Percentiles rank a stretch among this genome's conserved stretches.
These are phyloP conservation scores for Grosmannia serpens DNA, from an alignment of 2,329 filamentous ascomycete genomes.

Conservation along the genomic window DNA sequence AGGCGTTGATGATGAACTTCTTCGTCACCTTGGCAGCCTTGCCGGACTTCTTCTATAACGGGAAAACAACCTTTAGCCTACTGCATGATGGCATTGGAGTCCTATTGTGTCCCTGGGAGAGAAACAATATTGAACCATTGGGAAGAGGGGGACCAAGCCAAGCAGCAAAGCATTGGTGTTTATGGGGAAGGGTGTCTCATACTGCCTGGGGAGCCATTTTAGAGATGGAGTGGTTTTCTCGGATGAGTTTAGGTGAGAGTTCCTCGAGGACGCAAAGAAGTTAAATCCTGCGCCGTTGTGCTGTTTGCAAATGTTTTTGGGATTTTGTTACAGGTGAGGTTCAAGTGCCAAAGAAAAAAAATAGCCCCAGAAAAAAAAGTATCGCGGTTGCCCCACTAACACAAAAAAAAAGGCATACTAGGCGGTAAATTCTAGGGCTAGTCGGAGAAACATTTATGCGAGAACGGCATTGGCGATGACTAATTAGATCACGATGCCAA, in stretches of 20 bases:
- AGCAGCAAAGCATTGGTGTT: slow-evolving; percentile 79
- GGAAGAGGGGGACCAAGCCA: slow-evolving; percentile 39
- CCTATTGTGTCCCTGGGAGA: slow-evolving; percentile 23
- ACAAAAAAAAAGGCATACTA: background rate
- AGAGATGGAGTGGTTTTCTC: slow-evolving; percentile 15
- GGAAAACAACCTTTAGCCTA: slow-evolving; percentile 76
- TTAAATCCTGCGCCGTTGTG: slow-evolving; percentile 70
- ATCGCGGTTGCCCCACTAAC: slow-evolving; percentile 4
- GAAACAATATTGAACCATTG: background rate
- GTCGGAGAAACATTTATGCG: slow-evolving; percentile 1
- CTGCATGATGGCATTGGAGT: slow-evolving; percentile 54
- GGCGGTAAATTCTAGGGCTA: background rate
- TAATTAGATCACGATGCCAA: background rate
- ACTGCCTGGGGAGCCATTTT: slow-evolving; percentile 81
- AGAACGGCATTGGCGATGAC: background rate
- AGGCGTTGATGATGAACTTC: slow-evolving; percentile 99
- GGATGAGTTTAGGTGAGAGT: slow-evolving; percentile 15
- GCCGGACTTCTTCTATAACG: slow-evolving; percentile 52
- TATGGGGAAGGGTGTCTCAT: slow-evolving; percentile 47
- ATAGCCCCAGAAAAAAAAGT: slow-evolving; percentile 3
- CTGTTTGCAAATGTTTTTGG: slow-evolving; percentile 7
- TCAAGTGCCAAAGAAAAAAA: background rate
- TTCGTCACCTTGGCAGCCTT: slow-evolving; percentile 67
- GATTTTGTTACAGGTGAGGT: background rate
- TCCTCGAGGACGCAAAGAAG: slow-evolving; percentile 42